Evolutionary conservation across 331 rosid genomes (phyloP).

Genomic region (Malus hybrid): DNA sequence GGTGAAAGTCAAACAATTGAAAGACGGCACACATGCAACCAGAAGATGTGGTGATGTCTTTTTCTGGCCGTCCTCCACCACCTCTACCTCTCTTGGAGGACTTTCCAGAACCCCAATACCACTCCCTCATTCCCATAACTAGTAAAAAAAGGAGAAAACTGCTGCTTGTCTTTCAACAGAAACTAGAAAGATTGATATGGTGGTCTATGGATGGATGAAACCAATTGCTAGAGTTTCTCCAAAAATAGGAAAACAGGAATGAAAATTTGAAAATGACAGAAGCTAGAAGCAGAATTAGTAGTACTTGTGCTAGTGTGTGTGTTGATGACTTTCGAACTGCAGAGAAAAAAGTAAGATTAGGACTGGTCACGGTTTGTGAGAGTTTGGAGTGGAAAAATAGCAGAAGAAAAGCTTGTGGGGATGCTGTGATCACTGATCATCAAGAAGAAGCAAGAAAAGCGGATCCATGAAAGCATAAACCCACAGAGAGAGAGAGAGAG

Average conservation of each 20-base stretch:
- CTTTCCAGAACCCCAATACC: constrained; percentile 42
- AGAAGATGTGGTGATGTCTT: constrained; percentile 21
- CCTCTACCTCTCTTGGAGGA: constrained; percentile 35
- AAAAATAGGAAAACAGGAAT: background rate
- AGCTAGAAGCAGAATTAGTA: background rate
- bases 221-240: constrained; percentile 4
- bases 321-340: background rate
- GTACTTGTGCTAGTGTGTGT: background rate
- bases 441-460: constrained; percentile 47
- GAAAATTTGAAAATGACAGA: background rate
- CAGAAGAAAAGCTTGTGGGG: constrained; percentile 9
- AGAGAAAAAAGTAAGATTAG: background rate
- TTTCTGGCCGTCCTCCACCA: constrained; percentile 1
- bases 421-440: background rate
- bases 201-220: background rate
- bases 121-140: constrained; percentile 53
- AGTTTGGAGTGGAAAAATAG: background rate
- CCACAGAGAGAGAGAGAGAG: constrained; percentile 13
- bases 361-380: constrained; percentile 1
- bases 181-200: constrained; percentile 1
- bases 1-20: constrained; percentile 65
- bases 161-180: background rate
- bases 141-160: background rate
- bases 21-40: constrained; percentile 76
- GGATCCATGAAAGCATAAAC: constrained; percentile 57